Evolutionary conservation across 169 alveolate genomes (phyloP), one percentile per base, ranked within the genome.

Genomic region (Eimeria tenella): DNA sequence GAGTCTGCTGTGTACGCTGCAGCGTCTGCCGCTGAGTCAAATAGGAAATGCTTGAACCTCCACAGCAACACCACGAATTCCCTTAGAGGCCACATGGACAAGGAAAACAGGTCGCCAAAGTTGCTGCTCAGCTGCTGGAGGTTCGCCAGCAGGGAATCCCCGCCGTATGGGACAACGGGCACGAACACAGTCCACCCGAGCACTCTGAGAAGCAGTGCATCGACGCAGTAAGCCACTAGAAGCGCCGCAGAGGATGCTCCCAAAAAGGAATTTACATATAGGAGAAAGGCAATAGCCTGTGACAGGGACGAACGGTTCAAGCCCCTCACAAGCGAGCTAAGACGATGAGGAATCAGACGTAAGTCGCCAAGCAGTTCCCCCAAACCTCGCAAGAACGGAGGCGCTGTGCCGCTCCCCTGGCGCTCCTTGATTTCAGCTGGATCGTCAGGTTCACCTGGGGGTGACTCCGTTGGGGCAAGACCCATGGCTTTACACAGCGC

Each of bases 221-320:
- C 93, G 82, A 86, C 42, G 21, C 93, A 86, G 79, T 86, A 86
- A 11, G 93, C 81, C 60, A 86, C 93, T 17, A 86, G 83, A 15
- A 86, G 93, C 49, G 93, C 93, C 13, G 93, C 93, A 4, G 93
- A 86, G 31, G 81, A 86, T 4, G 93, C 70, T 13, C 83, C 62
- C 7, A 86, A 52, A 42, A 86, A 86, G n/a, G 93, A 58, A 31
- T 86, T 86, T 56, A 65, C 13, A 53, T 86, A 74, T 21, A 86
- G 82, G 53, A 86, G 81, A 62, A 62, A 50, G 65, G 93, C 52
- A 63, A 52, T n/a, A 49, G 21, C 83, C 68, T 60, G 42, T 68
- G 93, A 49, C 42, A 86, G 70, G 77, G 77, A 83, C 11, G 50
- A 83, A 50, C 8, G 74, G 77, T 42, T 63, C 91, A 25, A 42